Percentiles rank a stretch among this genome's conserved stretches.
Conservation (phyloP, 768 basidiomycete species). For the Podaxis pistillaris region DNA sequence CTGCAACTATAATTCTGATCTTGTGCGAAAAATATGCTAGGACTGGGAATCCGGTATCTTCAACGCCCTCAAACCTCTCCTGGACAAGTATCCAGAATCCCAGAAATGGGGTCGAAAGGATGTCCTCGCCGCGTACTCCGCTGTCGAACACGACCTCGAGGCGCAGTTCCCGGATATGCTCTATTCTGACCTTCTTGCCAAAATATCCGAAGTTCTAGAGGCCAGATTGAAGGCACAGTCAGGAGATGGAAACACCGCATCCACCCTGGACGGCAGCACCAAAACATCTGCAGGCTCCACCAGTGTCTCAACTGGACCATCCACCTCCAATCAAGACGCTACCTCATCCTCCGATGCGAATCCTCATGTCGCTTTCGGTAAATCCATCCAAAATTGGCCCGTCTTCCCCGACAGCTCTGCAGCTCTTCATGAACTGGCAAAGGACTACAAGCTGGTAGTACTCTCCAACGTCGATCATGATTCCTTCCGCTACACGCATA, state of each 20-base stretch:
- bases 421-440: constrained; percentile 58
- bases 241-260: constrained; percentile 14
- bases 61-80: constrained; percentile 50
- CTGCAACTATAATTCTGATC: neutral
- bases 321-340: constrained; percentile 18
- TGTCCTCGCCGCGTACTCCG: constrained; percentile 48
- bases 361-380: constrained; percentile 50
- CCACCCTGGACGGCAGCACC: constrained; percentile 21
- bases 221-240: constrained; percentile 33
- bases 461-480: constrained; percentile 73
- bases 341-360: constrained; percentile 16
- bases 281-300: constrained; percentile 13
- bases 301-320: constrained; percentile 14
- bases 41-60: constrained; percentile 77
- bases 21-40: constrained; percentile 23
- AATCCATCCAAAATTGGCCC: constrained; percentile 60
- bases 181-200: constrained; percentile 62
- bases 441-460: constrained; percentile 67
- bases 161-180: constrained; percentile 53
- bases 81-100: constrained; percentile 39
- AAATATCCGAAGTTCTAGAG: constrained; percentile 38
- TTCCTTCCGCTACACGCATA: constrained; percentile 62
- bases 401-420: constrained; percentile 64
- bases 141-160: constrained; percentile 58
- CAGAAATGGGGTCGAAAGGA: constrained; percentile 48